A percentile compares a stretch with the other conserved stretches of the same genome.
Conservation (phyloP, 495 filamentous ascomycete species). For the Aspergillus haitiensis region DNA sequence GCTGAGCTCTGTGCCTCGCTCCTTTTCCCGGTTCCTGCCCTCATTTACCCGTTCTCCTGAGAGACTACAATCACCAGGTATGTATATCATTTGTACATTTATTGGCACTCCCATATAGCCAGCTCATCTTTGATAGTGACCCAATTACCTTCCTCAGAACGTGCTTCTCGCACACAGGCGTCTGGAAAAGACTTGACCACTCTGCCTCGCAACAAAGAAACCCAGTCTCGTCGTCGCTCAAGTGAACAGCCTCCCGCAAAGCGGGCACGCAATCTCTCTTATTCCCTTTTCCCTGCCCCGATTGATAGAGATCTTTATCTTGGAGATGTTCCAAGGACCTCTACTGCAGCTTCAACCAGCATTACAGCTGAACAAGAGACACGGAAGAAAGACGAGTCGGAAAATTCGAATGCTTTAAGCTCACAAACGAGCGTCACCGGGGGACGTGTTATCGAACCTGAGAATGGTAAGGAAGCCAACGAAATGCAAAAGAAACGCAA, state of each 20-base stretch:
- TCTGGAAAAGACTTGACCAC: not conserved
- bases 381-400: constrained; percentile 1
- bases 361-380: not conserved
- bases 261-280: constrained; percentile 22
- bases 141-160: constrained; percentile 24
- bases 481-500: constrained; percentile 41
- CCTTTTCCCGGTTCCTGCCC: constrained; percentile 25
- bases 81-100: not conserved
- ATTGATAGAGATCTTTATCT: constrained; percentile 27
- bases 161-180: constrained; percentile 16
- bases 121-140: constrained; percentile 15
- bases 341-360: not conserved
- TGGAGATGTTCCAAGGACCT: constrained; percentile 22
- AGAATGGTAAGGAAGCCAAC: not conserved
- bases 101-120: not conserved
- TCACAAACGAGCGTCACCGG: not conserved
- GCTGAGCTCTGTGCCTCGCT: constrained; percentile 30
- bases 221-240: constrained; percentile 14
- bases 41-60: constrained; percentile 22
- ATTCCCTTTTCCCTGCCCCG: constrained; percentile 28
- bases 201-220: constrained; percentile 3
- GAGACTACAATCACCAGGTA: constrained; percentile 18
- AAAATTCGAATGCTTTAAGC: constrained; percentile 2
- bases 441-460: constrained; percentile 11
- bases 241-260: constrained; percentile 23